Conservation (phyloP, 2,329 filamentous ascomycete species). For the Ophiosphaerella korrae region DNA sequence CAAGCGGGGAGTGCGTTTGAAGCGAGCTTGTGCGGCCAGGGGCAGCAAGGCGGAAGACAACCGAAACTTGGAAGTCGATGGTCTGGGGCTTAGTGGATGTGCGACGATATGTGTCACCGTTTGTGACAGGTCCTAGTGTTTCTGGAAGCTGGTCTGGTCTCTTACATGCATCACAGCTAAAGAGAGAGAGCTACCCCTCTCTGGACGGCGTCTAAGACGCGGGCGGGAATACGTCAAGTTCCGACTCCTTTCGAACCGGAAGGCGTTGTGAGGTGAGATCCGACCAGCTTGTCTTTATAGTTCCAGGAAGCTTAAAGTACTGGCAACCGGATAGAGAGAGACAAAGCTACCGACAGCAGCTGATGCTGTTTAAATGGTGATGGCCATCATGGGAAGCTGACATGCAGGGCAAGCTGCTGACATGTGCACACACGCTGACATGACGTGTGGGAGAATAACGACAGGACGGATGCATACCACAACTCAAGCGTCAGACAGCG, state of each 20-base stretch:
- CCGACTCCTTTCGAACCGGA: neutral
- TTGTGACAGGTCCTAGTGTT: slow-evolving; percentile 1
- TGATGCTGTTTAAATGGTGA: no score
- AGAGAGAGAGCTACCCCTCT: slow-evolving; percentile 13
- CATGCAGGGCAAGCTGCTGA: no score
- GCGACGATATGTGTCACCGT: neutral
- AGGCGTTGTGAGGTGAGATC: neutral
- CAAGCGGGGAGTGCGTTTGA: neutral
- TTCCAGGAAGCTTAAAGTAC: no score
- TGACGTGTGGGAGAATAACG: no score
- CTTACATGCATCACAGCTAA: slow-evolving; percentile 3
- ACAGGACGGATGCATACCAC: no score
- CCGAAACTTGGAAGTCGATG: slow-evolving; percentile 1
- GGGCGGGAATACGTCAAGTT: neutral
- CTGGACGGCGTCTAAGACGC: neutral
- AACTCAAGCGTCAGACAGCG: no score
- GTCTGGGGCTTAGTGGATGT: slow-evolving; percentile 1
- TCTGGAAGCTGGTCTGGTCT: slow-evolving; percentile 3
- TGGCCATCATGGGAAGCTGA: no score
- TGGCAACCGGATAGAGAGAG: no score
- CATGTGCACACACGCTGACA: no score
- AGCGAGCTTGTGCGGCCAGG: neutral
- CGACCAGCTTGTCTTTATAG: no score
- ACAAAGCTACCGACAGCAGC: no score
- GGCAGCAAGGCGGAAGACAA: neutral